phyloP scores from a whole-genome alignment of 345 rosid species.

The Citrus australasica region DNA sequence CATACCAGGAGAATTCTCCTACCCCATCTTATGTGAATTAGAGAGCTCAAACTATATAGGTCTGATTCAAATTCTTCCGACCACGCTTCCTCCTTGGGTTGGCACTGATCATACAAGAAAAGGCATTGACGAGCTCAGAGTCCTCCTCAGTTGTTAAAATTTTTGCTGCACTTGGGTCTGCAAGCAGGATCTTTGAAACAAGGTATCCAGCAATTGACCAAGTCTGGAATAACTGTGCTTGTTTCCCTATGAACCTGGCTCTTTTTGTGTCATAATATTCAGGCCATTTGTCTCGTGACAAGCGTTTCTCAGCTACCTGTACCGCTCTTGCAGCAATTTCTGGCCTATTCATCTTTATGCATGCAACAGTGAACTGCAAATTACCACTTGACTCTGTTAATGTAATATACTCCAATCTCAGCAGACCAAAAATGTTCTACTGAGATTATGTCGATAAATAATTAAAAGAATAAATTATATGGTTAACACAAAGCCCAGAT shows the following conservation, averaged over 20 bases:
- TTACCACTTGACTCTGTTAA: slow-evolving; percentile 2
- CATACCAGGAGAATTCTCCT: background rate
- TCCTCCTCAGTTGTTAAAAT: slow-evolving; percentile 48
- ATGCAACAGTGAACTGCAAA: slow-evolving; percentile 50
- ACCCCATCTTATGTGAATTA: background rate
- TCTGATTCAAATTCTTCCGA: slow-evolving; percentile 29
- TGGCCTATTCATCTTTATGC: slow-evolving; percentile 51
- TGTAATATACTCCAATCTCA: background rate
- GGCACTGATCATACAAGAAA: slow-evolving; percentile 51
- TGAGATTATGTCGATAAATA: background rate
- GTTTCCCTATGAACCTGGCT: slow-evolving; percentile 49
- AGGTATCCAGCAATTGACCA: slow-evolving; percentile 58
- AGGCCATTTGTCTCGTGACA: slow-evolving; percentile 49
- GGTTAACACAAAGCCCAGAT: background rate
- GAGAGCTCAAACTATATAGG: slow-evolving; percentile 39
- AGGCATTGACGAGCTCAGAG: slow-evolving; percentile 42
- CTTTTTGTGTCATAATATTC: slow-evolving; percentile 53
- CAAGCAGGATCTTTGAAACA: slow-evolving; percentile 47
- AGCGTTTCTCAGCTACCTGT: slow-evolving; percentile 36
- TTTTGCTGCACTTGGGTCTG: slow-evolving; percentile 38
- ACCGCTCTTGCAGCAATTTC: slow-evolving; percentile 46
- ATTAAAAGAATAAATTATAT: background rate
- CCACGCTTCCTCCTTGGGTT: slow-evolving; percentile 54
- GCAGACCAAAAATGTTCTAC: background rate
- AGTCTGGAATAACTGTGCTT: slow-evolving; percentile 43